Evolutionary conservation across 2,329 filamentous ascomycete species (phyloP).

Genomic region (Ceratocystis lukuohia): DNA sequence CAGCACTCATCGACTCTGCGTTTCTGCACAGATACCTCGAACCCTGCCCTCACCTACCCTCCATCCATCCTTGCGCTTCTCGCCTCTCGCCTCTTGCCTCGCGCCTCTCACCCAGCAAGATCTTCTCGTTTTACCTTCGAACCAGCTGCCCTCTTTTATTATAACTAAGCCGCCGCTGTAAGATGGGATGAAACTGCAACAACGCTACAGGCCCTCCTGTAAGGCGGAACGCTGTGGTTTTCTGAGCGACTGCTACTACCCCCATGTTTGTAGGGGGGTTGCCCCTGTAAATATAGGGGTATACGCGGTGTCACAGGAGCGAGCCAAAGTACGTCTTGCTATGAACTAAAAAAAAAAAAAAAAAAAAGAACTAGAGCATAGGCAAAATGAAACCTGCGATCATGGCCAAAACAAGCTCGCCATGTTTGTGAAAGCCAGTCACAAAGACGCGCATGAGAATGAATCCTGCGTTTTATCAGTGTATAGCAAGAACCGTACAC

Average conservation of each 20-base stretch:
- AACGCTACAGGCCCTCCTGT: not conserved
- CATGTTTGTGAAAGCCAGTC: not conserved
- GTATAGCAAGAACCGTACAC: not conserved
- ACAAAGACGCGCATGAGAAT: not conserved
- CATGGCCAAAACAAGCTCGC: not conserved
- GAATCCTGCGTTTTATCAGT: not conserved
- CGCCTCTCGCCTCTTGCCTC: not conserved
- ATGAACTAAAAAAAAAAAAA: not conserved
- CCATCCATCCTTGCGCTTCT: not conserved
- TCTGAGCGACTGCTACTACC: no score
- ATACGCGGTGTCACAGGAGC: conserved; percentile 1
- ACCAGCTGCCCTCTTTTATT: not conserved
- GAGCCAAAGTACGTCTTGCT: conserved; percentile 17
- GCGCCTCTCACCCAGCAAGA: not conserved
- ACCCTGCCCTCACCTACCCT: not conserved
- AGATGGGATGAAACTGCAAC: conserved; percentile 6
- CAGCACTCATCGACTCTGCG: not conserved
- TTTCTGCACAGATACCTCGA: not conserved
- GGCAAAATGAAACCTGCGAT: not conserved
- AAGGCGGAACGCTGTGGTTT: not conserved
- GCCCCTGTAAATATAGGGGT: not conserved
- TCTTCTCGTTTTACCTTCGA: not conserved
- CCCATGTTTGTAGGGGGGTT: not conserved
- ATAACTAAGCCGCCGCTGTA: not conserved
- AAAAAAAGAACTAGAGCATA: not conserved